These are phyloP conservation scores for Bryum argenteum DNA, from an alignment of 225 moss, liverwort and hornwort species.

Conservation along the genomic window DNA sequence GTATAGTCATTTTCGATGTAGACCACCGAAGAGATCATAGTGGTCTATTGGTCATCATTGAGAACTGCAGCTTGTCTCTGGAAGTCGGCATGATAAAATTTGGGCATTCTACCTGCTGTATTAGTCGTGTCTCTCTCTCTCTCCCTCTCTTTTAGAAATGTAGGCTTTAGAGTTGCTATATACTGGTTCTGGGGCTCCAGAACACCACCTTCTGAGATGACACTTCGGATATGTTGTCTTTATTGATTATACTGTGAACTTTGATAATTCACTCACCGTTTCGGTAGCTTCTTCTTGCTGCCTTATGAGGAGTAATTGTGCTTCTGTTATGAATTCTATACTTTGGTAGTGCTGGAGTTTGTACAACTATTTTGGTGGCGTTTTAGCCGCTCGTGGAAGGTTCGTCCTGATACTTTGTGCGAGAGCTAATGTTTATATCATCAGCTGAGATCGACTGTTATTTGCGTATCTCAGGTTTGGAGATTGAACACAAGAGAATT, in stretches of 20 bases:
- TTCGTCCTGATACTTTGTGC: conserved; percentile 5
- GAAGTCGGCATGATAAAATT: too few species aligned
- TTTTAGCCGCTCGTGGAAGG: not conserved
- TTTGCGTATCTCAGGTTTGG: conserved; percentile 25
- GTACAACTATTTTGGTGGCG: conserved; percentile 1
- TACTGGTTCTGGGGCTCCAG: not conserved
- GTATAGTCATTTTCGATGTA: not conserved
- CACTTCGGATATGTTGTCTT: not conserved
- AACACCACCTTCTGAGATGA: not conserved
- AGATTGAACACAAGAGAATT: conserved; percentile 26
- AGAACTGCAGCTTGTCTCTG: too few species aligned
- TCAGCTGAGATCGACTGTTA: conserved; percentile 22
- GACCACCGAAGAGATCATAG: not conserved
- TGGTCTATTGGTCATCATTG: too few species aligned
- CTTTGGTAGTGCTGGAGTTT: conserved; percentile 1
- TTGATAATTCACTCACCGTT: not conserved
- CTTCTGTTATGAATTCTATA: conserved; percentile 23
- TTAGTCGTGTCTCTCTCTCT: not conserved
- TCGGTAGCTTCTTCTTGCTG: conserved; percentile 4
- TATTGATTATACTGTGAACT: not conserved
- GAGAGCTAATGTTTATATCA: conserved; percentile 13
- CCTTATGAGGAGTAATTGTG: conserved; percentile 11
- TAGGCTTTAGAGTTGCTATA: conserved; percentile 7
- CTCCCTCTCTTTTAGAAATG: not conserved
- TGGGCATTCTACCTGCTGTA: not conserved